Evolutionary conservation across 2,329 filamentous ascomycete genomes (phyloP).

Genomic region (Hymenoscyphus repandus): DNA sequence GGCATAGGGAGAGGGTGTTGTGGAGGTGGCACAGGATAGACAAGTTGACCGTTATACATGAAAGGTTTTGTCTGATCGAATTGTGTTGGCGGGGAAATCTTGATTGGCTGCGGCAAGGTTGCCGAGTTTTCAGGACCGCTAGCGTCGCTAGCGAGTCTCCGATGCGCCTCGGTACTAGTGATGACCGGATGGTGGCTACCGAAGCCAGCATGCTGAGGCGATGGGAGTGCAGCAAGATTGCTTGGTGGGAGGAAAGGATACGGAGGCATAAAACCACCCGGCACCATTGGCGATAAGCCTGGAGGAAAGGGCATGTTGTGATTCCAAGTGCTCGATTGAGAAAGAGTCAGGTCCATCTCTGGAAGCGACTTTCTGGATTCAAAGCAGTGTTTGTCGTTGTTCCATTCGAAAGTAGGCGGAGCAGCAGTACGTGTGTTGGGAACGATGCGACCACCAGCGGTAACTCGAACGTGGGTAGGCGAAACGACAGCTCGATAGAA

Average conservation of each 20-base stretch:
- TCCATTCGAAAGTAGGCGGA: constrained; percentile 26
- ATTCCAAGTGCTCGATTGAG: constrained; percentile 7
- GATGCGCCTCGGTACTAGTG: not conserved
- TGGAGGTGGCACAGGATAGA: constrained; percentile 28
- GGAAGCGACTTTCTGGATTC: constrained; percentile 12
- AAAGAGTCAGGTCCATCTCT: constrained; percentile 4
- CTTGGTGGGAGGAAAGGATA: constrained; percentile 15
- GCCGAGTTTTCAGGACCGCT: constrained; percentile 1
- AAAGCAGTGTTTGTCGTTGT: constrained; percentile 22
- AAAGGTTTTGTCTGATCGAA: constrained; percentile 32
- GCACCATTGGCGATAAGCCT: constrained; percentile 14
- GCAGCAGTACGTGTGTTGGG: constrained; percentile 50
- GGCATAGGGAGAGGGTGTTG: constrained; percentile 21
- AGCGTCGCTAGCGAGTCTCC: constrained; percentile 5
- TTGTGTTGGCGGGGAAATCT: constrained; percentile 31
- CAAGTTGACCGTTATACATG: constrained; percentile 29
- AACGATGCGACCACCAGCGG: constrained; percentile 61
- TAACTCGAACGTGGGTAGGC: constrained; percentile 61
- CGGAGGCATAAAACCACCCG: constrained; percentile 14
- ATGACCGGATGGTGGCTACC: constrained; percentile 1
- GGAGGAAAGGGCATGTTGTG: constrained; percentile 3
- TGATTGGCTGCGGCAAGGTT: constrained; percentile 21
- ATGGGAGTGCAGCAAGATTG: constrained; percentile 10
- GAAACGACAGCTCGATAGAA: constrained; percentile 66
- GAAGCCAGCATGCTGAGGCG: constrained; percentile 5